Conservation (phyloP, 768 basidiomycete species). For the Suillus fuscotomentosus region DNA sequence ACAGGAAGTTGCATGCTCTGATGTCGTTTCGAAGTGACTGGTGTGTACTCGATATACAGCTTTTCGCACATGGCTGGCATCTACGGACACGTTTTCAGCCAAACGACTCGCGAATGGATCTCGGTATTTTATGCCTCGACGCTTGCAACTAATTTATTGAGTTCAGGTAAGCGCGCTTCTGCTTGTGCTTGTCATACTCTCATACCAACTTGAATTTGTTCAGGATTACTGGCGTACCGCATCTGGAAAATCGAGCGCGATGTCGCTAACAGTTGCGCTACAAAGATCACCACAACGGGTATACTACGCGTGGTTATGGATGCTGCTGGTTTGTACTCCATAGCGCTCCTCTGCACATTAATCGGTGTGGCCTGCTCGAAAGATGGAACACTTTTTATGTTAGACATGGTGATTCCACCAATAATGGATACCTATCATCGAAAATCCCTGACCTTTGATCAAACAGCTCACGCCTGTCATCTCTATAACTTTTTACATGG, state of each 20-base stretch:
- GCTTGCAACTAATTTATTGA: slow-evolving; percentile 30
- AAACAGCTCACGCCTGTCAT: slow-evolving; percentile 5
- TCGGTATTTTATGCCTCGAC: slow-evolving; percentile 32
- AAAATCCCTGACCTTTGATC: neutral
- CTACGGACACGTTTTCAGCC: slow-evolving; percentile 23
- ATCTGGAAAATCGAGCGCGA: slow-evolving; percentile 29
- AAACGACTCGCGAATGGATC: slow-evolving; percentile 31
- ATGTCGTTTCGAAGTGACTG: slow-evolving; percentile 16
- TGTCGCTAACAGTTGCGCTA: slow-evolving; percentile 1
- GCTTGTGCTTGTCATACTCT: neutral
- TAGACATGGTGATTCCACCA: slow-evolving; percentile 32
- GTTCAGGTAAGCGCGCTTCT: slow-evolving; percentile 25
- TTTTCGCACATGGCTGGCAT: slow-evolving; percentile 9
- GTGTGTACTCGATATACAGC: slow-evolving; percentile 16
- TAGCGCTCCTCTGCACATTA: slow-evolving; percentile 32
- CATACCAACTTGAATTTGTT: neutral
- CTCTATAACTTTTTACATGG: slow-evolving; percentile 9
- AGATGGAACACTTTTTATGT: slow-evolving; percentile 33
- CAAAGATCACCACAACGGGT: slow-evolving; percentile 2
- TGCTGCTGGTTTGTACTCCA: slow-evolving; percentile 36
- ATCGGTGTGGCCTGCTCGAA: slow-evolving; percentile 25
- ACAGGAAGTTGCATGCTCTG: neutral
- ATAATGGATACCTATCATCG: neutral
- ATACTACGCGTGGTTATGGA: slow-evolving; percentile 35
- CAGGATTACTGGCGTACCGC: slow-evolving; percentile 28